These are phyloP conservation scores for Cicer bijugum DNA, from an alignment of 306 rosid genomes.

Conservation along the genomic window DNA sequence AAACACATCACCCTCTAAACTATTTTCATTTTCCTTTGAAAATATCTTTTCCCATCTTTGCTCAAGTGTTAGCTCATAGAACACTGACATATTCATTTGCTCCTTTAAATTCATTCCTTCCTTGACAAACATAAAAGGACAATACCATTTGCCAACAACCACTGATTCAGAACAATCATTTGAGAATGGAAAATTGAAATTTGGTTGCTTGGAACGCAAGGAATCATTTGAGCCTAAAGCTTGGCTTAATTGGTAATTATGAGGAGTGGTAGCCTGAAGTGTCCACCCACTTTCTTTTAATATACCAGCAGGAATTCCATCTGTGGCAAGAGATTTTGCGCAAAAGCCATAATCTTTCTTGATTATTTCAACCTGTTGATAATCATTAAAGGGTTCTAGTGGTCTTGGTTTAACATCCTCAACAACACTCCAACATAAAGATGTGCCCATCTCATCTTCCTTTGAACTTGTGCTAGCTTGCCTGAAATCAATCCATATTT, in stretches of 20 bases:
- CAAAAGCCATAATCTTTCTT: conserved; percentile 29
- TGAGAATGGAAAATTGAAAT: conserved; percentile 38
- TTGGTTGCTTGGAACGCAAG: conserved; percentile 48
- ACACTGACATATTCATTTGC: conserved; percentile 47
- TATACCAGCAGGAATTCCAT: conserved; percentile 53
- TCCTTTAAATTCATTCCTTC: conserved; percentile 47
- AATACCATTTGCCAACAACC: conserved; percentile 61
- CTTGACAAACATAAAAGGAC: conserved; percentile 61
- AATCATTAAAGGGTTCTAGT: conserved; percentile 37
- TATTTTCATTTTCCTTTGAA: not conserved
- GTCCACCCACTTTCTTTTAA: conserved; percentile 49
- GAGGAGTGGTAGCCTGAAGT: conserved; percentile 26
- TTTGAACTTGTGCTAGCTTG: conserved; percentile 53
- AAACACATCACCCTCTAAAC: not conserved
- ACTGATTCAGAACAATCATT: conserved; percentile 32
- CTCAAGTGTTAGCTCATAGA: conserved; percentile 56
- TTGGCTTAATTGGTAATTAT: conserved; percentile 42
- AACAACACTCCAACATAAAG: conserved; percentile 16
- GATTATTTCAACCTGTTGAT: conserved; percentile 48
- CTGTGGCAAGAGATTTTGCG: conserved; percentile 46
- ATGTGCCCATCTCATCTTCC: conserved; percentile 45
- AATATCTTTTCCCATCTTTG: conserved; percentile 63
- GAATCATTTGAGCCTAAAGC: conserved; percentile 55
- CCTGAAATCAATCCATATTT: conserved; percentile 34
- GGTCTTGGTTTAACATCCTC: conserved; percentile 39